phyloP scores from a whole-genome alignment of 768 basidiomycete genomes.

The Lactarius akahatsu region DNA sequence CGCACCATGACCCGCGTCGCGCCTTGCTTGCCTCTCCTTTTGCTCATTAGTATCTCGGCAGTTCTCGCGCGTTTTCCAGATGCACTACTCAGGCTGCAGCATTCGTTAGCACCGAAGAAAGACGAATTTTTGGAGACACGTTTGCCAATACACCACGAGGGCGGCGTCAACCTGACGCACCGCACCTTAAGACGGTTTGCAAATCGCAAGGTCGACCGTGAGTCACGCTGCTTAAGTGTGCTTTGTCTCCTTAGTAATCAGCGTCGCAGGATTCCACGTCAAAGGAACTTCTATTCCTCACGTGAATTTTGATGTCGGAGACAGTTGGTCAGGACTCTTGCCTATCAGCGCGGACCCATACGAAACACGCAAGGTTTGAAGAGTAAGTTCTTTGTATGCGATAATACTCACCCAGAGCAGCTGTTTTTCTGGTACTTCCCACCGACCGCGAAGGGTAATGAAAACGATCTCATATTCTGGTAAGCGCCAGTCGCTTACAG shows the following conservation, averaged over 20 bases:
- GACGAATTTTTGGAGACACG: not conserved
- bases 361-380: conserved; percentile 27
- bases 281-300: conserved; percentile 21
- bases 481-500: not conserved
- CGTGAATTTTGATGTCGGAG: conserved; percentile 28
- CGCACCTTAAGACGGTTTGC: conserved; percentile 5
- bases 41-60: conserved; percentile 9
- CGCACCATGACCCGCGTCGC: not conserved
- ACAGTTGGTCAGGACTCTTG: conserved; percentile 28
- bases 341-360: conserved; percentile 23
- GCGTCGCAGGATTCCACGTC: conserved; percentile 19
- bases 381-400: not conserved
- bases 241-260: not conserved
- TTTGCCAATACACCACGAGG: not conserved
- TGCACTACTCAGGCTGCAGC: not conserved
- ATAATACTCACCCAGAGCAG: conserved; percentile 1
- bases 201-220: conserved; percentile 14
- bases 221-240: not conserved
- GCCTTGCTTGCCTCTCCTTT: not conserved
- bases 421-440: conserved; percentile 30
- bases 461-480: conserved; percentile 29
- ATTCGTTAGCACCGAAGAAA: not conserved
- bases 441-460: conserved; percentile 20
- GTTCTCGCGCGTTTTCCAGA: not conserved
- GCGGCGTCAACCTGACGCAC: not conserved